Conservation (phyloP, 305 asterid genomes). For the Fraxinus sp. region DNA sequence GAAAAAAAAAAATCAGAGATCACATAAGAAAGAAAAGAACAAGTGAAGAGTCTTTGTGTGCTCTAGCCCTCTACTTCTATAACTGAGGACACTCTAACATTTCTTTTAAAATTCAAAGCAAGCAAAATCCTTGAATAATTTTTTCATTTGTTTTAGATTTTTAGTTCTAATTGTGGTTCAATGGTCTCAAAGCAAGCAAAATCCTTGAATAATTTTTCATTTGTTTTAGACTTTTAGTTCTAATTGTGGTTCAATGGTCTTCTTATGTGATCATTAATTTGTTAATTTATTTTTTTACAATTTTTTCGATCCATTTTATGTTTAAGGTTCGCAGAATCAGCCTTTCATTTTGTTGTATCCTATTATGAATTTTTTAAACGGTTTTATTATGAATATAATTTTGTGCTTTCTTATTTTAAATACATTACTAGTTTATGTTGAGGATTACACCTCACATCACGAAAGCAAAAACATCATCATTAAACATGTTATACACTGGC, state of each 20-base stretch:
- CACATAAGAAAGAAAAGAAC: not conserved
- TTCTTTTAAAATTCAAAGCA: not conserved
- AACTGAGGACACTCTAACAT: not conserved
- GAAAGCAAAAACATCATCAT: not conserved
- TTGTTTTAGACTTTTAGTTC: no score
- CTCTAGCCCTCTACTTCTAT: not conserved
- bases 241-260: not conserved
- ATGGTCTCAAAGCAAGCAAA: not conserved
- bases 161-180: not conserved
- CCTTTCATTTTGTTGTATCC: not conserved
- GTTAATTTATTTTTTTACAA: not conserved
- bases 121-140: not conserved
- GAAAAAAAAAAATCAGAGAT: not conserved
- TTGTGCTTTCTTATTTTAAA: not conserved
- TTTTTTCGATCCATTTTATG: not conserved
- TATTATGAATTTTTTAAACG: not conserved
- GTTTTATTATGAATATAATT: not conserved
- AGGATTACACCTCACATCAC: not conserved
- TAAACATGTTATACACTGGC: not conserved
- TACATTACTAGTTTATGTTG: not conserved
- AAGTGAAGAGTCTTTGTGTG: not conserved
- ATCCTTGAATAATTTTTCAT: no score
- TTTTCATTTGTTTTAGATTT: no score
- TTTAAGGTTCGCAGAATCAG: not conserved
- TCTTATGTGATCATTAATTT: not conserved